Evolutionary conservation across 805 yeast species (phyloP), one percentile per base, ranked within the genome.

Genomic region (Candida boidinii): DNA sequence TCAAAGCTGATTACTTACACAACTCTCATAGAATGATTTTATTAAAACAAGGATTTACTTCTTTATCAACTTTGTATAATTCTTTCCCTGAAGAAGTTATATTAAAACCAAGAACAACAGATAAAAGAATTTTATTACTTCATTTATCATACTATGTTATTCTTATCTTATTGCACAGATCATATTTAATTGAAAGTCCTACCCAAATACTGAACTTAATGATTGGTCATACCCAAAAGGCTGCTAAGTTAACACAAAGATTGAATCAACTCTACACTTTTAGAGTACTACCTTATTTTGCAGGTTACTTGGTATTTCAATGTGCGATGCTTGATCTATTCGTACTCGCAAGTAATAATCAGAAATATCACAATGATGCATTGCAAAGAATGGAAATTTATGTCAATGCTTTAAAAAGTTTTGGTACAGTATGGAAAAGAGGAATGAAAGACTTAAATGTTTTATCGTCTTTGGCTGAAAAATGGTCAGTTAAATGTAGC

Each of bases 271-370:
- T 39, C 15, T 33, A 37, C 29, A 39, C 43, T 1, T 49, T 45
- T 31, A 33, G 39, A 18, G 26, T 27, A 6, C 40, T 52, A 1
- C 61, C 62, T 1, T 52, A 57, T 29, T 57, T 56, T 35, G 46
- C 49, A 2, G 54, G 58, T 10, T 57, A 57, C 26, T 33, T 56
- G 30, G 40, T 56, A 8, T 38, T 57, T 23, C 56, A 56, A 14
- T 46, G 52, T 37, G 54, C 60, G 2, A 46, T 54, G 28, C 52
- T 54, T 46, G 61, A 57, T 20, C 28, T 57, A 17, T 57, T 57
- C 23, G 27, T 55, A 4, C 33, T 54, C 7, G 46, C 59, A 7
- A 46, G 42, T 32, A 49, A 49, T 16, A 47, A 49, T 27, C 40
- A 37, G 4, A 18, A 40, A 1, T n/a, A 47, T 13, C 48, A 47